Evolutionary conservation across 192 early-diverging fungal genomes (phyloP).

Genomic region (Phlyctochytrium arcticum): DNA sequence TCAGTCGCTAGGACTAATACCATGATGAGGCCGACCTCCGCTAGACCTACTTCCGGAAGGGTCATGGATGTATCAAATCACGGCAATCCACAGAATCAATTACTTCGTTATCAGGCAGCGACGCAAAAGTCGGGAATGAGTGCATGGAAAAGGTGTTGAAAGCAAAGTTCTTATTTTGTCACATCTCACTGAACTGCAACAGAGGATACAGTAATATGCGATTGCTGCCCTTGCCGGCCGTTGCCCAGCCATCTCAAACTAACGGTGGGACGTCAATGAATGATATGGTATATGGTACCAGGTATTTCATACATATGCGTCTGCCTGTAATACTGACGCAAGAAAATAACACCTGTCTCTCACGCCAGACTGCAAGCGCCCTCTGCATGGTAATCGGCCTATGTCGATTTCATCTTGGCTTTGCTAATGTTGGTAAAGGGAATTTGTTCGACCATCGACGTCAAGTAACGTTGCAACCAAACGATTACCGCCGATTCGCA

Average conservation of each 20-base stretch:
- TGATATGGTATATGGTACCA: conserved; percentile 38
- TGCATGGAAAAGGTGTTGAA: conserved; percentile 18
- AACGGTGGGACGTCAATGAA: conserved; percentile 12
- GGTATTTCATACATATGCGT: conserved; percentile 21
- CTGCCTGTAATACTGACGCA: no score
- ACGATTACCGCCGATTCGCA: conserved; percentile 27
- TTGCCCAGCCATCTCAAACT: not conserved
- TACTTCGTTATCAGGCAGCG: not conserved
- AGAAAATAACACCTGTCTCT: no score
- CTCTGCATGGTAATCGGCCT: no score
- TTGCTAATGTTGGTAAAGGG: no score
- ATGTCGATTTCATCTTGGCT: no score
- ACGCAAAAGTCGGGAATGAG: conserved; percentile 9
- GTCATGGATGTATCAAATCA: conserved; percentile 4
- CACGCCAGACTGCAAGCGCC: no score
- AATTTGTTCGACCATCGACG: no score
- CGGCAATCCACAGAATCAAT: not conserved
- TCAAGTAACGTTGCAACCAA: no score
- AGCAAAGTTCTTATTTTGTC: not conserved
- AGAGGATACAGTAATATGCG: conserved; percentile 28
- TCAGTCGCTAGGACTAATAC: conserved; percentile 15
- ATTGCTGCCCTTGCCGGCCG: conserved; percentile 27
- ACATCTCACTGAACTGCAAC: not conserved
- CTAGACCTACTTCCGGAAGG: conserved; percentile 23
- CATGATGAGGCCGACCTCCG: conserved; percentile 24